Base-by-base conservation (phyloP, 768 basidiomycete genomes). In the Boletus rubropictus region DNA sequence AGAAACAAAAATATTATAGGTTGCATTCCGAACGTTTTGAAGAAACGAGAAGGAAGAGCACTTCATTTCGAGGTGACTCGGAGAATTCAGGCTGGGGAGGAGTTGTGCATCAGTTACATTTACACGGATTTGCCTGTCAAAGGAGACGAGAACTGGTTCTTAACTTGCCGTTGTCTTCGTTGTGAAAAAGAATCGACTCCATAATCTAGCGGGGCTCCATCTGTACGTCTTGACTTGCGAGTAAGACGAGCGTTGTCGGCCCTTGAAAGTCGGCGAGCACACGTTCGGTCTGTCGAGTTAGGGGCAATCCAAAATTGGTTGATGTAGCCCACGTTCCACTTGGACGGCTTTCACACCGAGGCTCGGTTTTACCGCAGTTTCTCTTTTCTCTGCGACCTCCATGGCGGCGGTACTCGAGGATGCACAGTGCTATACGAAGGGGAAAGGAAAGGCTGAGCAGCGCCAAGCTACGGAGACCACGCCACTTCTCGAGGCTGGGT, bases 101-200 rank as follows among this genome's bases (percentile, higher is more conserved):
- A 83, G 37, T 54, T 83, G 38, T 81, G 78, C 53, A 82, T 79
- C 57, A 77, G 72, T 44, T 83, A 82, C 49, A 70, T 78, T 41
- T 74, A 71, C 22, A 63, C 61, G 7, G 54, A 60, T 29, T 48
- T 47, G 10, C 31, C 55, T 0, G 69, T 70, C 63, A 71, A 48
- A 70, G 80, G 24, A 65, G 63, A 44, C 54, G 59, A 33, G 70
- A 73, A 42, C 59, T 82, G 80, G 80, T 82, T 76, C 56, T 82
- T 82, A 50, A 65, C 63, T 1, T 81, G 80, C 58, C 59, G 53
- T 10, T 82, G 81, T 56, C 50, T 60, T 21, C 70, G 73, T 28
- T 82, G 80, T 61, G 55, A 53, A 44, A 28, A 22, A 28, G 65
- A 67, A 21, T 54, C 42, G 31, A 17, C 15, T 21, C 8, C 6